Evolutionary conservation across 352 stramenopile genomes (phyloP).

Genomic region (Blastocystis sp.): DNA sequence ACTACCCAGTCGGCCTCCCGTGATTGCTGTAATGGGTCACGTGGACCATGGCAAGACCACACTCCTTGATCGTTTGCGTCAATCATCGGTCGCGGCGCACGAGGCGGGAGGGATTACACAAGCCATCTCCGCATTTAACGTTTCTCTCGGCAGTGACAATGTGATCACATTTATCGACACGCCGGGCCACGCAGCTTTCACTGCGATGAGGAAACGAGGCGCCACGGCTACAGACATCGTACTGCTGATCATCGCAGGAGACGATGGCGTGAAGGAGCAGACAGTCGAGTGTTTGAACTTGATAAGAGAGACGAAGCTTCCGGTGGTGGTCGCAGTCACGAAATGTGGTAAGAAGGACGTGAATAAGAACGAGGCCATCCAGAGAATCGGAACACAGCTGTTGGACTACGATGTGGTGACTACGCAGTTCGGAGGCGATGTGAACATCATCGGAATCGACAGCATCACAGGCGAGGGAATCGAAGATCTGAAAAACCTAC

Average conservation of each 20-base stretch:
- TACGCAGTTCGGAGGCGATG: constrained; percentile 86
- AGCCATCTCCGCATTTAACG: constrained; percentile 90
- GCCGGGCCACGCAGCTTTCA: constrained; percentile 96
- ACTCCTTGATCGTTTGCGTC: constrained; percentile 90
- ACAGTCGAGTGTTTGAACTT: constrained; percentile 92
- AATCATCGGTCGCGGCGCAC: constrained; percentile 75
- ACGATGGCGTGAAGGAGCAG: constrained; percentile 95
- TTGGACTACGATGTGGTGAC: constrained; percentile 81
- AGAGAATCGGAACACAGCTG: constrained; percentile 70
- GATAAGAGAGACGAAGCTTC: constrained; percentile 85
- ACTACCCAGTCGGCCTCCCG: constrained; percentile 76
- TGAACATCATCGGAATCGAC: constrained; percentile 86
- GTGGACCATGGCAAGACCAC: constrained; percentile 99
- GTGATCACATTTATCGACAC: constrained; percentile 95
- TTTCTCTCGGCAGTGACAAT: constrained; percentile 74
- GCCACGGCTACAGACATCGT: constrained; percentile 94
- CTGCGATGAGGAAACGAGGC: constrained; percentile 89
- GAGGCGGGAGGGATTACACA: constrained; percentile 98
- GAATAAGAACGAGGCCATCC: constrained; percentile 68
- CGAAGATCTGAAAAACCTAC: constrained; percentile 88
- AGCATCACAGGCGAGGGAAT: constrained; percentile 86
- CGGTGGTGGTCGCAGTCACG: constrained; percentile 90
- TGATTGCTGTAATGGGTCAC: constrained; percentile 99
- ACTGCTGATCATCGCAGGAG: constrained; percentile 90
- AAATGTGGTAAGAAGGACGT: constrained; percentile 83